Evolutionary conservation across 2,329 filamentous ascomycete genomes (phyloP), one percentile per base, ranked within the genome.

Genomic region (Dactylellina parvicollis): DNA sequence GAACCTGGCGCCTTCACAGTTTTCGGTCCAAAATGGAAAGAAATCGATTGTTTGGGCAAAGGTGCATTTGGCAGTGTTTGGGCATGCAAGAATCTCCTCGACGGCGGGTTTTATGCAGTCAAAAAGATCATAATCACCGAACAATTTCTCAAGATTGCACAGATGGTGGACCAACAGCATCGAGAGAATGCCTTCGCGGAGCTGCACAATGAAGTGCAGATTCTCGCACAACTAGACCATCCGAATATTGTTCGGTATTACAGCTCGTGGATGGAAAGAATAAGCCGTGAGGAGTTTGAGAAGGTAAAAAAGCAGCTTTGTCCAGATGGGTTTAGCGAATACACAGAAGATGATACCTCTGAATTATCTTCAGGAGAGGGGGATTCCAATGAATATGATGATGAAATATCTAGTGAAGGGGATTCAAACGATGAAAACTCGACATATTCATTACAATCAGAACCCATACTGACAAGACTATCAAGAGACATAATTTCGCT

Each of bases 21-120:
- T 16, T 72, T 72, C 30, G 67, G 67, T 20, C 67, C 67, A 18
- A 57, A 36, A 85, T 72, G 67, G 70, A 80, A 82, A 18, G 84
- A 87, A 75, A 77, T 88, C 10, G 83, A 82, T 16, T 77, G 87
- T 0, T 82, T 90, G 2, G 88, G 88, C 1, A 87, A 85, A 77
- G 88, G 88, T 12, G 88, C 88, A 0, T 90, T 88, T 77, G 88
- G 87, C 0, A 84, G 84, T 36, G 88, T 90, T 1, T 90, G 85
- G 77, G 86, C 86, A 75, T 87, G 85, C 9, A 83, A 81, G 50
- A 86, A 90, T 75, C 83, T 84, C 55, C 83, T 90, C 4, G 88
- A 90, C 77, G 84, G 85, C 4, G 83, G 85, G 46, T 81, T 84
- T 36, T 90, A 90, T 76, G 88, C 88, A 0, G 83, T 90, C 52